A percentile compares a stretch with the other conserved stretches of the same genome.
These are phyloP conservation scores for Pseudonitzschia multistriata DNA, from an alignment of 108 stramenopile species.

Conservation along the genomic window DNA sequence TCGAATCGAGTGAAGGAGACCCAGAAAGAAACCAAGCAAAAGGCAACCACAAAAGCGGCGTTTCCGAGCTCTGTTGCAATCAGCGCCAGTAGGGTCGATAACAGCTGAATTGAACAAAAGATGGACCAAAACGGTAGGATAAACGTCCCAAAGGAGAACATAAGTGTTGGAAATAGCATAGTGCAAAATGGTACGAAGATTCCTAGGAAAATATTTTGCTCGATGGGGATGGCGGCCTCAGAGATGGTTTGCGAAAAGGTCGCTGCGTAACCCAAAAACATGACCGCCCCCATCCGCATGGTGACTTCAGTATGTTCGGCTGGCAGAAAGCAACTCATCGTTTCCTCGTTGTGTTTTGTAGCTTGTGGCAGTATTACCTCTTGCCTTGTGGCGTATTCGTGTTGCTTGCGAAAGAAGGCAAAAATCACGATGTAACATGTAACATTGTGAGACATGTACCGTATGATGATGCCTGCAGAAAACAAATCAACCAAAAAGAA, in stretches of 20 bases:
- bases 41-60: constrained; percentile 6
- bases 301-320: neutral
- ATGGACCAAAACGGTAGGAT: constrained; percentile 2
- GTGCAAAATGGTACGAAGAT: constrained; percentile 11
- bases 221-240: neutral
- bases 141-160: constrained; percentile 9
- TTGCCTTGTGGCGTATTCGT: too few relatives aligned
- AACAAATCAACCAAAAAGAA: too few relatives aligned
- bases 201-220: neutral
- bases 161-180: constrained; percentile 13
- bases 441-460: too few relatives aligned
- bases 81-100: neutral
- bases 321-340: neutral
- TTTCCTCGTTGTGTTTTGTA: neutral
- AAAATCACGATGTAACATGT: too few relatives aligned
- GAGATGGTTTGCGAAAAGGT: neutral
- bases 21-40: neutral
- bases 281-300: neutral
- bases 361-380: too few relatives aligned
- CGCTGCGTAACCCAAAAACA: neutral
- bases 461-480: too few relatives aligned
- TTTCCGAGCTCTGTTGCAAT: neutral
- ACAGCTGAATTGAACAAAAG: neutral
- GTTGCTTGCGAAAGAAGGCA: too few relatives aligned
- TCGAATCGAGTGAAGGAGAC: constrained; percentile 1